A percentile compares a stretch with the other conserved stretches of the same genome.
Conservation (phyloP, 306 rosid genomes). For the Cercis canadensis region DNA sequence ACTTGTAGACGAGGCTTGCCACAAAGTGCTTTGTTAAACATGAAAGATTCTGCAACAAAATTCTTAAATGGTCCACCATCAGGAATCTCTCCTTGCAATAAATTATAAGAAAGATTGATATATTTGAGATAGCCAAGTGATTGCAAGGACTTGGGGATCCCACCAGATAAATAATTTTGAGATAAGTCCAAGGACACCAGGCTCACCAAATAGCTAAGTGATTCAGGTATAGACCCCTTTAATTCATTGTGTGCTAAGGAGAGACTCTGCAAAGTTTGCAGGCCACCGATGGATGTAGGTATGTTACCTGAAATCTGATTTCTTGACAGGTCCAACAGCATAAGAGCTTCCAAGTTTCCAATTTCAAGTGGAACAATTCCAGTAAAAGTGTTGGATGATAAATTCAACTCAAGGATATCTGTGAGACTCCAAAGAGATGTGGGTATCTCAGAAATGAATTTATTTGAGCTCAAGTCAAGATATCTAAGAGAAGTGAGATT, state of each 20-base stretch:
- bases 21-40: slow-evolving; percentile 26
- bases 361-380: slow-evolving; percentile 5
- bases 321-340: slow-evolving; percentile 24
- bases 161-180: neutral
- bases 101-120: neutral
- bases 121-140: neutral
- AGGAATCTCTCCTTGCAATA: slow-evolving; percentile 27
- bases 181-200: neutral
- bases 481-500: slow-evolving; percentile 34
- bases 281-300: neutral
- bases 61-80: neutral
- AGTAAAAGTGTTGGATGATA: slow-evolving; percentile 31
- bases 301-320: slow-evolving; percentile 23
- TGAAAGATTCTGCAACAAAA: slow-evolving; percentile 14
- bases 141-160: neutral
- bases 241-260: slow-evolving; percentile 22
- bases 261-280: slow-evolving; percentile 8
- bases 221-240: slow-evolving; percentile 25
- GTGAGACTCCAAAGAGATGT: slow-evolving; percentile 37
- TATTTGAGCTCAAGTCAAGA: slow-evolving; percentile 28
- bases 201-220: neutral
- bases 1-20: slow-evolving; percentile 11
- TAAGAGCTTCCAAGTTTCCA: neutral
- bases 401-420: slow-evolving; percentile 31
- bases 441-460: slow-evolving; percentile 31